phyloP scores from a whole-genome alignment of 176 grass and related monocot species.

The Typha latifolia region DNA sequence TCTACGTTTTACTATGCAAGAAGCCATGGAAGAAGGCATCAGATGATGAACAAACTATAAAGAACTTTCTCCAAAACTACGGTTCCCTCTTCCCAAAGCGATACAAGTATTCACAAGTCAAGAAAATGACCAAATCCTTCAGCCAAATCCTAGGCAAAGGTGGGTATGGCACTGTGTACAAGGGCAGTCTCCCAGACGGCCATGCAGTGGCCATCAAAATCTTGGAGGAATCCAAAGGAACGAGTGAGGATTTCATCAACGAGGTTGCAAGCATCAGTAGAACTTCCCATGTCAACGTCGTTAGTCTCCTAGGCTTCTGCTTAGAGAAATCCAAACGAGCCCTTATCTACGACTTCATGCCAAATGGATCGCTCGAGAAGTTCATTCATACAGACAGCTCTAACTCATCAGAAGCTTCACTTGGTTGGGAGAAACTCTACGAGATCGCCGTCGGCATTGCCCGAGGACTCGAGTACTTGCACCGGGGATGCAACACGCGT shows the following conservation, averaged over 20 bases:
- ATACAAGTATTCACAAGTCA: no score
- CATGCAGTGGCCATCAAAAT: conserved; percentile 40
- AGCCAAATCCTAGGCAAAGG: no score
- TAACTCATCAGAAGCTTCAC: background rate
- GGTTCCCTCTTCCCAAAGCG: no score
- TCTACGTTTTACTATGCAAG: no score
- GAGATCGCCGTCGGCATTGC: background rate
- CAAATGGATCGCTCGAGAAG: background rate
- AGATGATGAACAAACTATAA: no score
- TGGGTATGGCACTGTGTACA: background rate
- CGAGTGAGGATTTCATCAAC: conserved; percentile 50
- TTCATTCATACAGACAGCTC: background rate
- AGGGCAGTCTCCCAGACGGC: conserved; percentile 15
- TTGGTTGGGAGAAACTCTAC: background rate
- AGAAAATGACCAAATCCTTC: no score
- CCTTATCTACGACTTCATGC: conserved; percentile 1
- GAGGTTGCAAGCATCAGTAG: conserved; percentile 49
- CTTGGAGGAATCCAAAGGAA: conserved; percentile 20
- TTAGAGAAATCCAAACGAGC: conserved; percentile 30
- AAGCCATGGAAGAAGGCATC: no score
- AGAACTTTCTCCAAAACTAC: no score
- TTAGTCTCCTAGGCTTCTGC: conserved; percentile 49
- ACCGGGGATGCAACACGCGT: background rate
- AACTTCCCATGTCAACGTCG: conserved; percentile 55
- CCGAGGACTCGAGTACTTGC: background rate